These are phyloP conservation scores for Spathaspora sp. DNA, from an alignment of 1,139 yeast genomes.

Conservation along the genomic window DNA sequence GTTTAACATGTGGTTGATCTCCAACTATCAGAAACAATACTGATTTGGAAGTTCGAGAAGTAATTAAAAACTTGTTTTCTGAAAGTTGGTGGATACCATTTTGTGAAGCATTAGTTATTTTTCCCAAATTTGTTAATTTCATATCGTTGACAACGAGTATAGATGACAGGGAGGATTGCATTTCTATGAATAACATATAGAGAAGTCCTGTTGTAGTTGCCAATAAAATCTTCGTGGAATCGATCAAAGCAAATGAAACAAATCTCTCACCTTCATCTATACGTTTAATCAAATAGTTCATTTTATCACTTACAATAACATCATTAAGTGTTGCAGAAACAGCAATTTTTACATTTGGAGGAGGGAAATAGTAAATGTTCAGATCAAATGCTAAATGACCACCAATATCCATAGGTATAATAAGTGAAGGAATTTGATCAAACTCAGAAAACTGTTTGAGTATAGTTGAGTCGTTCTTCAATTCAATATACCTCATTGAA, in stretches of 20 bases:
- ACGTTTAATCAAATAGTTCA: conserved; percentile 3
- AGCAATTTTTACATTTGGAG: conserved; percentile 15
- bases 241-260: conserved; percentile 21
- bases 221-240: conserved; percentile 26
- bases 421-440: conserved; percentile 30
- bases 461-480: conserved; percentile 14
- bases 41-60: conserved; percentile 35
- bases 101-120: conserved; percentile 27
- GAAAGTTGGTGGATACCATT: conserved; percentile 28
- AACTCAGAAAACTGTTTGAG: conserved; percentile 35
- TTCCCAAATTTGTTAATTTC: conserved; percentile 30
- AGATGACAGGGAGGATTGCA: conserved; percentile 5
- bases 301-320: neutral
- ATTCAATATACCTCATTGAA: conserved; percentile 32
- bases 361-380: conserved; percentile 34
- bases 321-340: conserved; percentile 11
- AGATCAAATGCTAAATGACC: conserved; percentile 33
- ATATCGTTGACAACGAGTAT: conserved; percentile 19
- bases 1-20: conserved; percentile 26
- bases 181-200: conserved; percentile 25
- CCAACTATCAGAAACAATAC: conserved; percentile 31
- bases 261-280: conserved; percentile 5
- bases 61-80: conserved; percentile 30
- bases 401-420: conserved; percentile 25
- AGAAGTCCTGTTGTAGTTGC: conserved; percentile 34